Percentiles rank a stretch among this genome's conserved stretches.
Evolutionary conservation across 2,329 filamentous ascomycete species (phyloP).

Genomic region (Exserohilum rostratum): DNA sequence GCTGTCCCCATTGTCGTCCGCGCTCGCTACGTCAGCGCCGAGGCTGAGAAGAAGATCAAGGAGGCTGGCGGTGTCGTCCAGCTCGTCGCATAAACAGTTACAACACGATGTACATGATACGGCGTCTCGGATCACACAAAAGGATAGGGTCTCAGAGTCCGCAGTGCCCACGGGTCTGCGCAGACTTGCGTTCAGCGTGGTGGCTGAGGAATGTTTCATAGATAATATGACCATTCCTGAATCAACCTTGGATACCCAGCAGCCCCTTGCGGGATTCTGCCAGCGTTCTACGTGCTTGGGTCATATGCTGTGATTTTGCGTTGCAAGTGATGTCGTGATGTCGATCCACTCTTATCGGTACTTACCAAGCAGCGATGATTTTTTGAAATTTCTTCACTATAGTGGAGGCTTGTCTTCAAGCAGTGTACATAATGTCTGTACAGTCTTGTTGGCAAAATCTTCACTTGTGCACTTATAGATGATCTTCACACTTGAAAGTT

Average conservation of each 20-base stretch:
- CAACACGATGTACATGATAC: constrained; percentile 30
- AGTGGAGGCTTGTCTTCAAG: no score
- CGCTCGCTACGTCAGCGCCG: constrained; percentile 91
- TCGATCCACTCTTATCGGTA: not conserved
- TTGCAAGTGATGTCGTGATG: constrained; percentile 6
- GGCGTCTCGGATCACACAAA: constrained; percentile 34
- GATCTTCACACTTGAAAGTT: no score
- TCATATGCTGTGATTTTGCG: not conserved
- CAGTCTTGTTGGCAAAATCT: not conserved
- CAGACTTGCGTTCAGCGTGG: constrained; percentile 51
- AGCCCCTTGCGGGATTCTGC: not conserved
- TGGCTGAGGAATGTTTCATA: constrained; percentile 59
- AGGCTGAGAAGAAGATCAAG: constrained; percentile 99
- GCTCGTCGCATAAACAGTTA: constrained; percentile 77
- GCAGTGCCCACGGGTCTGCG: constrained; percentile 29
- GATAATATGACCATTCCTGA: constrained; percentile 58
- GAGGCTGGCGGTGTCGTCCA: constrained; percentile 95
- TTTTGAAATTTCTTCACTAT: not conserved
- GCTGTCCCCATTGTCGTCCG: constrained; percentile 92
- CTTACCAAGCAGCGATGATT: not conserved
- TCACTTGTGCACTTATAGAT: not conserved
- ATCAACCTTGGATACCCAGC: constrained; percentile 49
- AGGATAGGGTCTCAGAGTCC: constrained; percentile 40
- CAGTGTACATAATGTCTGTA: not conserved
- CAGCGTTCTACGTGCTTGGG: not conserved